Percentiles rank a stretch among this genome's conserved stretches.
Evolutionary conservation across 2,329 filamentous ascomycete species (phyloP).

Genomic region (Claviceps sp.): DNA sequence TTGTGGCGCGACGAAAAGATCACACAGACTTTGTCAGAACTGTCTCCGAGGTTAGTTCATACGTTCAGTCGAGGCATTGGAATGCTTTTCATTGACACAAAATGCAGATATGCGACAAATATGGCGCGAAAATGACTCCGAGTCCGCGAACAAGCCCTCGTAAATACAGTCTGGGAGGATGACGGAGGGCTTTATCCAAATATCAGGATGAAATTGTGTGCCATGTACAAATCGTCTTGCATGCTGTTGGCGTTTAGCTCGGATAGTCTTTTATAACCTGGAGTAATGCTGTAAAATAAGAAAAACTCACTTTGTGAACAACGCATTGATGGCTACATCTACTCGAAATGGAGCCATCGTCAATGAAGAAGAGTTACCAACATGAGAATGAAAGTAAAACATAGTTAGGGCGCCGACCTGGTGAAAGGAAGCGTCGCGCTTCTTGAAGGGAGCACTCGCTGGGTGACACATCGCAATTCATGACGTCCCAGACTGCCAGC

Average conservation of each 20-base stretch:
- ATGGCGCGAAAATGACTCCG: constrained; percentile 27
- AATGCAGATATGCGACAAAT: constrained; percentile 32
- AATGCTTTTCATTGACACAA: not conserved
- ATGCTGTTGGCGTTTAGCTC: constrained; percentile 22
- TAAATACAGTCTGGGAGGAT: constrained; percentile 9
- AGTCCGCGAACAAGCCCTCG: constrained; percentile 20
- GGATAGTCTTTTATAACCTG: constrained; percentile 18
- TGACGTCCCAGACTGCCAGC: not conserved
- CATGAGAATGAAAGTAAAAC: not conserved
- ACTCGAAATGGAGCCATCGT: too few species aligned
- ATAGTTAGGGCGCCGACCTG: too few species aligned
- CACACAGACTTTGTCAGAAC: constrained; percentile 76
- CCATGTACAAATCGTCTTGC: constrained; percentile 14
- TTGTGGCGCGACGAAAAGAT: constrained; percentile 77
- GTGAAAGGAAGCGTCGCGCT: not conserved
- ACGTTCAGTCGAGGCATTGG: not conserved
- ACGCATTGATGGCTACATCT: not conserved
- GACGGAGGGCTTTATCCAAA: constrained; percentile 9
- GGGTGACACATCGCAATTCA: not conserved
- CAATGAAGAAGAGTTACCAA: not conserved
- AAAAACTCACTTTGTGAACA: not conserved
- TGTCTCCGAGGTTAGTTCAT: constrained; percentile 63
- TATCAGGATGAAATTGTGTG: constrained; percentile 18
- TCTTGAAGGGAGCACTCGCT: not conserved
- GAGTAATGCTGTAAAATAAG: constrained; percentile 3